Conservation (phyloP, 2,329 filamentous ascomycete species). For the Fusarium sp. region DNA sequence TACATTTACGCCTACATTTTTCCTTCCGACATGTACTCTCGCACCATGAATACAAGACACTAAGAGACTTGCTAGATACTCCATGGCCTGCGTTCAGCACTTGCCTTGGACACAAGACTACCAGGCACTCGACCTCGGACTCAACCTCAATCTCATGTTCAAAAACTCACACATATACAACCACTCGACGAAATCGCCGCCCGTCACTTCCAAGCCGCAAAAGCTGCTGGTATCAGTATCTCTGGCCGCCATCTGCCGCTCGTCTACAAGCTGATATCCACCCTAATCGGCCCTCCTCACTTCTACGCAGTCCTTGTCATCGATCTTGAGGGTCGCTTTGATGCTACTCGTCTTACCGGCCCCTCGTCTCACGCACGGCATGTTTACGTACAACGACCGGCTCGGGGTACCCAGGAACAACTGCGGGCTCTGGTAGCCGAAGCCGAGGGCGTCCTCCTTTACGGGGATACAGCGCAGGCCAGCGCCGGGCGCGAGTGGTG, state of each 20-base stretch:
- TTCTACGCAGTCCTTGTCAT: slow-evolving; percentile 64
- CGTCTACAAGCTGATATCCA: slow-evolving; percentile 66
- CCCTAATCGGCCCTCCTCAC: slow-evolving; percentile 61
- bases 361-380: slow-evolving; percentile 57
- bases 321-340: slow-evolving; percentile 68
- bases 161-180: slow-evolving; percentile 55
- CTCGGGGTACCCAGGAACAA: slow-evolving; percentile 43
- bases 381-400: slow-evolving; percentile 62
- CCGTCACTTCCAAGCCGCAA: slow-evolving; percentile 62
- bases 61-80: slow-evolving; percentile 40
- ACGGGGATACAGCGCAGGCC: slow-evolving; percentile 53
- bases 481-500: slow-evolving; percentile 65
- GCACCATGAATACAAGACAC: background rate
- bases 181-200: slow-evolving; percentile 60
- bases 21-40: background rate
- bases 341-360: slow-evolving; percentile 60
- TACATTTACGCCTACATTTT: background rate
- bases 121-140: slow-evolving; percentile 16
- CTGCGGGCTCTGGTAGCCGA: slow-evolving; percentile 53
- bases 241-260: slow-evolving; percentile 66
- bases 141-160: slow-evolving; percentile 29
- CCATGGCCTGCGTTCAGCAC: slow-evolving; percentile 38
- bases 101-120: slow-evolving; percentile 39
- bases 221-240: slow-evolving; percentile 60
- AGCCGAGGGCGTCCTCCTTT: slow-evolving; percentile 63